Conservation (phyloP, 2,329 filamentous ascomycete genomes). For the Sarocladium strictum region DNA sequence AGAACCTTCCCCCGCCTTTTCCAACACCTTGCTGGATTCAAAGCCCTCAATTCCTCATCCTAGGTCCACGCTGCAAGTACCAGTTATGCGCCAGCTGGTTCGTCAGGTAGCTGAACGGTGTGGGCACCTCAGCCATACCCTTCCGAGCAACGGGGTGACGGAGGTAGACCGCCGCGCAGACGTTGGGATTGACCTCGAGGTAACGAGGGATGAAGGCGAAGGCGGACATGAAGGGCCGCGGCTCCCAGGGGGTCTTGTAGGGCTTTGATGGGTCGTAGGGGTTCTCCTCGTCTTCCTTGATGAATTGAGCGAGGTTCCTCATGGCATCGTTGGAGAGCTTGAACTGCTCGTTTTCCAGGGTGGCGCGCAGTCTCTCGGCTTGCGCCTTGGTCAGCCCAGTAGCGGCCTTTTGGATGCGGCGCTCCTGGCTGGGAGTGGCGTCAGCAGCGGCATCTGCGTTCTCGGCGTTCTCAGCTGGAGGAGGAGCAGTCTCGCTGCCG, state of each 20-base stretch:
- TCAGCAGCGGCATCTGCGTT: conserved; percentile 15
- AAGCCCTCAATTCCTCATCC: neutral
- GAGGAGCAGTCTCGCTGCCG: neutral
- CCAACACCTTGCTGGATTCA: neutral
- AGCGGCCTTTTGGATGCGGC: conserved; percentile 28
- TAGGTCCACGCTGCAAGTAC: conserved; percentile 71
- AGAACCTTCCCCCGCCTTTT: neutral
- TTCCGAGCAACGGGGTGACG: conserved; percentile 86
- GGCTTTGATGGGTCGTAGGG: conserved; percentile 71
- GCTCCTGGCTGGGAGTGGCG: conserved; percentile 20
- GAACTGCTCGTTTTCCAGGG: conserved; percentile 27
- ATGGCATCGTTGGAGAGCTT: conserved; percentile 43
- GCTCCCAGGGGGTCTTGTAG: conserved; percentile 86
- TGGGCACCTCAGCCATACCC: conserved; percentile 75
- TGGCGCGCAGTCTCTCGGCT: conserved; percentile 25
- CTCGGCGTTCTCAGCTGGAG: conserved; percentile 13
- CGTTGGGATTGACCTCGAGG: conserved; percentile 95
- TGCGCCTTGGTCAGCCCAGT: conserved; percentile 26
- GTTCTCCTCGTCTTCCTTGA: conserved; percentile 65
- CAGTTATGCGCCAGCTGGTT: conserved; percentile 85
- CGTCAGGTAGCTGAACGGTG: conserved; percentile 66
- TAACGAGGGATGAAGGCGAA: conserved; percentile 96
- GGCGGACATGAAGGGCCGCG: conserved; percentile 77
- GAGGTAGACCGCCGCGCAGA: conserved; percentile 92
- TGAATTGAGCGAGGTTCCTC: conserved; percentile 45